Percentiles rank a stretch among this genome's conserved stretches.
phyloP scores from a whole-genome alignment of 257 asterid genomes.

The Solanum dulcamara region DNA sequence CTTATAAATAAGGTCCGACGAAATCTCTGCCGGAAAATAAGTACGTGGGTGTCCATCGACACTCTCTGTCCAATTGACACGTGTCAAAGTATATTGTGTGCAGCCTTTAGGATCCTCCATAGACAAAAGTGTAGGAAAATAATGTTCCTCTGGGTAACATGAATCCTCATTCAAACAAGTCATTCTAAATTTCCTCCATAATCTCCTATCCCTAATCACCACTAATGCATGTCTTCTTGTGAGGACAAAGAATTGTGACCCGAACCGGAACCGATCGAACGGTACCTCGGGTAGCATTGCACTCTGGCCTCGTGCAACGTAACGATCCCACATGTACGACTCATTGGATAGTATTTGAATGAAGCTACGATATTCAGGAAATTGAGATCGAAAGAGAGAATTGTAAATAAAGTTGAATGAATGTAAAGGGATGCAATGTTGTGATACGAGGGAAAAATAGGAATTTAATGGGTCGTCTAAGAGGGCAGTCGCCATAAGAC shows the following conservation, averaged over 20 bases:
- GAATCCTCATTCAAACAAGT: slow-evolving; percentile 41
- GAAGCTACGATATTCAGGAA: slow-evolving; percentile 31
- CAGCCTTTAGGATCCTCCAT: slow-evolving; percentile 67
- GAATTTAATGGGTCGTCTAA: slow-evolving; percentile 46
- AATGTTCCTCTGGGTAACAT: slow-evolving; percentile 81
- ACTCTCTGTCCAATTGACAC: slow-evolving; percentile 65
- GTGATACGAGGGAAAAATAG: slow-evolving; percentile 64
- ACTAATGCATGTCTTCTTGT: slow-evolving; percentile 41
- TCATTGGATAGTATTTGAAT: slow-evolving; percentile 47
- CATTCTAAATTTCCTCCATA: slow-evolving; percentile 60
- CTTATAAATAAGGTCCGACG: slow-evolving; percentile 29
- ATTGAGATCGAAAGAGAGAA: slow-evolving; percentile 15
- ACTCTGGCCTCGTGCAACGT: slow-evolving; percentile 40
- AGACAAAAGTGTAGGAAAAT: slow-evolving; percentile 64
- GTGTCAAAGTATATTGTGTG: slow-evolving; percentile 44
- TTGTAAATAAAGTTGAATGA: slow-evolving; percentile 40
- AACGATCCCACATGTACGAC: slow-evolving; percentile 45
- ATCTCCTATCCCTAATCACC: slow-evolving; percentile 38
- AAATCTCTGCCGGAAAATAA: slow-evolving; percentile 35
- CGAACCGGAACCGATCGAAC: slow-evolving; percentile 40
- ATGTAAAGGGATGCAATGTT: slow-evolving; percentile 54
- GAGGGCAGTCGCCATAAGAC: slow-evolving; percentile 67
- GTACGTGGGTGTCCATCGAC: slow-evolving; percentile 60
- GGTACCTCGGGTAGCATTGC: slow-evolving; percentile 63
- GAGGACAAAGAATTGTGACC: slow-evolving; percentile 64